phyloP scores from a whole-genome alignment of 2,329 filamentous ascomycete species.

The Aureobasidium uvarum region DNA sequence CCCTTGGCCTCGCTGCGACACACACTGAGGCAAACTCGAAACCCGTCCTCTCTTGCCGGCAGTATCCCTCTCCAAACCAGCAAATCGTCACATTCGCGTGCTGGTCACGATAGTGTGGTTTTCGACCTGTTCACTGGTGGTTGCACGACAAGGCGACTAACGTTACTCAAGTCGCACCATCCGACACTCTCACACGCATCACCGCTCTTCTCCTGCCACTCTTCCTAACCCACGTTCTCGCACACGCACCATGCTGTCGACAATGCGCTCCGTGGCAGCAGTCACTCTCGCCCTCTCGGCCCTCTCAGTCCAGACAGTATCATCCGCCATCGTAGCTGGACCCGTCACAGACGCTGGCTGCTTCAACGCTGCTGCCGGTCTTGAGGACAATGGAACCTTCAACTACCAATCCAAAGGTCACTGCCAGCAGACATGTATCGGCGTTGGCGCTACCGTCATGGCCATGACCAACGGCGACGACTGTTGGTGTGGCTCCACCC shows the following conservation, averaged over 20 bases:
- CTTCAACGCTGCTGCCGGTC: slow-evolving; percentile 49
- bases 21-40: slow-evolving; percentile 1
- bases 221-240: not conserved
- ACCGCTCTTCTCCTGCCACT: not conserved
- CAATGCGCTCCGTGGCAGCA: slow-evolving; percentile 11
- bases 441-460: slow-evolving; percentile 54
- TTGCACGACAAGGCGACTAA: slow-evolving; percentile 15
- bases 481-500: slow-evolving; percentile 71
- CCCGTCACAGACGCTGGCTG: slow-evolving; percentile 48
- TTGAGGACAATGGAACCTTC: slow-evolving; percentile 50
- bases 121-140: not conserved
- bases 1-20: slow-evolving; percentile 5
- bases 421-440: slow-evolving; percentile 54
- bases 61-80: not conserved
- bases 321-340: slow-evolving; percentile 25
- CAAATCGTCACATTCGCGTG: slow-evolving; percentile 11
- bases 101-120: slow-evolving; percentile 26
- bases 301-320: slow-evolving; percentile 8
- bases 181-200: slow-evolving; percentile 9
- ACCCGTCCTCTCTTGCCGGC: not conserved
- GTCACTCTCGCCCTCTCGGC: slow-evolving; percentile 22
- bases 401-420: slow-evolving; percentile 56
- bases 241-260: slow-evolving; percentile 12
- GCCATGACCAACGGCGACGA: slow-evolving; percentile 59
- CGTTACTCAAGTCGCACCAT: slow-evolving; percentile 14